Percentiles rank a stretch among this genome's conserved stretches.
Conservation (phyloP, 2,329 filamentous ascomycete genomes). For the Colletotrichum tanaceti region DNA sequence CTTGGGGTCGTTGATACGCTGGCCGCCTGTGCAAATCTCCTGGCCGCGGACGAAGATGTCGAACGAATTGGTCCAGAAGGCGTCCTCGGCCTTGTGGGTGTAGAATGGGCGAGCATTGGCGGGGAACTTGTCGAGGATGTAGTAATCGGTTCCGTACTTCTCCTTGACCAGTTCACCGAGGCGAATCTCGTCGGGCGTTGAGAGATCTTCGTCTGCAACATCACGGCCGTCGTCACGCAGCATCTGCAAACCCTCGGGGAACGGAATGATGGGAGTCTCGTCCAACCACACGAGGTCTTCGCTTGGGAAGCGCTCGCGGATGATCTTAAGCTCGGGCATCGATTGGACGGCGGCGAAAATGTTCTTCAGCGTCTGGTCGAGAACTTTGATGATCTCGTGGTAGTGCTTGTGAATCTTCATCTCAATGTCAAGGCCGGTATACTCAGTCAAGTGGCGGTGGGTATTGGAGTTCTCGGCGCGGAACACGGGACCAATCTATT, state of each 20-base stretch:
- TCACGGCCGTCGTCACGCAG: constrained; percentile 86
- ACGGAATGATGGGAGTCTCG: constrained; percentile 83
- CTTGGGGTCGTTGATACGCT: constrained; percentile 86
- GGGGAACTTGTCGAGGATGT: constrained; percentile 94
- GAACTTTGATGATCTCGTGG: constrained; percentile 82
- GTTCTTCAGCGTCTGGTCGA: constrained; percentile 84
- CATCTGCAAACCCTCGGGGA: constrained; percentile 82
- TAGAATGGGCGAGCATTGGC: constrained; percentile 88
- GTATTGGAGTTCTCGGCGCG: constrained; percentile 96
- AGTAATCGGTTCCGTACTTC: constrained; percentile 90
- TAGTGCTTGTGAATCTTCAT: constrained; percentile 93
- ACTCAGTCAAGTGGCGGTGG: constrained; percentile 92
- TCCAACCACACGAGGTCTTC: constrained; percentile 89
- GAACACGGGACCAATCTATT: constrained; percentile 82
- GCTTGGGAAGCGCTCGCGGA: constrained; percentile 87
- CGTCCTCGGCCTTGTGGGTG: constrained; percentile 83
- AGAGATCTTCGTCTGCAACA: constrained; percentile 81
- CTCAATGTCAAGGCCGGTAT: constrained; percentile 91
- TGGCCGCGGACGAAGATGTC: constrained; percentile 95
- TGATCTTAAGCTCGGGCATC: constrained; percentile 77
- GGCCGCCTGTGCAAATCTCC: constrained; percentile 91
- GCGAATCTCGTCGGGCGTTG: constrained; percentile 87
- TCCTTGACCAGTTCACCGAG: constrained; percentile 87
- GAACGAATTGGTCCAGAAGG: constrained; percentile 86
- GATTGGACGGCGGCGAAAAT: constrained; percentile 64